Conservation (phyloP, 108 stramenopile genomes). For the Skeletonema potamos region DNA sequence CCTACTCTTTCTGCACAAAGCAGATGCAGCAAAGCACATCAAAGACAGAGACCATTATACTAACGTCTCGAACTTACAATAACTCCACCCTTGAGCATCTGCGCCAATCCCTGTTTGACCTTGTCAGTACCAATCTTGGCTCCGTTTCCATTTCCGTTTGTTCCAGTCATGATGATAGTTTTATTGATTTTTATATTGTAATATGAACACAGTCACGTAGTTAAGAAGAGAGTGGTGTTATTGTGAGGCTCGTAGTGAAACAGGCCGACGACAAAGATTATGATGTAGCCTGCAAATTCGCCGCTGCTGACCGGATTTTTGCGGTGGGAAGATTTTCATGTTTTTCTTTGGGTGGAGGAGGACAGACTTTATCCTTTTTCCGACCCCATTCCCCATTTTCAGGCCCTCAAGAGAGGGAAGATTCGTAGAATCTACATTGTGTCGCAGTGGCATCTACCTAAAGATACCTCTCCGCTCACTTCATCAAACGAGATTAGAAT, state of each 20-base stretch:
- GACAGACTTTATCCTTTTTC: not conserved
- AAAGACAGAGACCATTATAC: not conserved
- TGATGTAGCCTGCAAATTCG: not conserved
- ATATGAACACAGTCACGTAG: not conserved
- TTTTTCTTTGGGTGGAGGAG: not conserved
- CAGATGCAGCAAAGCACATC: not conserved
- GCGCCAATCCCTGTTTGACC: slow-evolving; percentile 95
- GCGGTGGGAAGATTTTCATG: not conserved
- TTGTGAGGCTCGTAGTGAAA: not conserved
- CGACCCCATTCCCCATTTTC: too few species aligned
- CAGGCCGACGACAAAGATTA: not conserved
- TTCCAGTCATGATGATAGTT: slow-evolving; percentile 21
- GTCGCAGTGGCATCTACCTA: too few species aligned
- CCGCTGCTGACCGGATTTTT: not conserved
- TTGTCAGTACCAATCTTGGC: slow-evolving; percentile 77
- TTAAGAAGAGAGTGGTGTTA: not conserved
- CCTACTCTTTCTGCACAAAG: not conserved
- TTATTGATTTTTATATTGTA: not conserved
- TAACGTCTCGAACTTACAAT: slow-evolving; percentile 75
- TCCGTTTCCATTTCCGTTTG: slow-evolving; percentile 35
- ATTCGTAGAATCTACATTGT: too few species aligned
- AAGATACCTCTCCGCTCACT: too few species aligned
- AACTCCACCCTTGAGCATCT: slow-evolving; percentile 98
- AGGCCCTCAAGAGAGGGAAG: too few species aligned
- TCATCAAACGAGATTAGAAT: too few species aligned